These are phyloP conservation scores for Pleurostoma richardsiae DNA, from an alignment of 2,329 filamentous ascomycete genomes.

Conservation along the genomic window DNA sequence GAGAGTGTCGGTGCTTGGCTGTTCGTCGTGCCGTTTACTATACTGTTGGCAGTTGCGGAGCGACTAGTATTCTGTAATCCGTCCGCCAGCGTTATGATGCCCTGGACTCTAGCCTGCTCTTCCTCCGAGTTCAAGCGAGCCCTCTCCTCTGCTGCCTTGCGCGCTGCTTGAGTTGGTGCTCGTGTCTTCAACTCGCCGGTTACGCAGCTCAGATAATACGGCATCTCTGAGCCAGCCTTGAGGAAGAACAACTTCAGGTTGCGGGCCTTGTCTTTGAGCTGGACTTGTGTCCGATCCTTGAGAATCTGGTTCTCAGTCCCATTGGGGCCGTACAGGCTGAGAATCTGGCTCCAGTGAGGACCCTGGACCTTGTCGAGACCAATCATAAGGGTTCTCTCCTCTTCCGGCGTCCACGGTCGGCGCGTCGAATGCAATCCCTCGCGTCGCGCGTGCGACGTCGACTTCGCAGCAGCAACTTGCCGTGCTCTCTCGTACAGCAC, in stretches of 20 bases:
- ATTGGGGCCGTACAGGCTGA: slow-evolving; percentile 75
- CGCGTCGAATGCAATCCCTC: slow-evolving; percentile 59
- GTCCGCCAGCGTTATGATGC: slow-evolving; percentile 51
- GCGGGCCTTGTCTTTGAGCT: slow-evolving; percentile 86
- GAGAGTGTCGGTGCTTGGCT: not conserved
- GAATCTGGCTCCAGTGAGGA: slow-evolving; percentile 89
- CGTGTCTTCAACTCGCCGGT: slow-evolving; percentile 86
- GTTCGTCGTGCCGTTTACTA: slow-evolving; percentile 3
- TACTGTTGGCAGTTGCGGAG: not conserved
- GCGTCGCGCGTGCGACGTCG: slow-evolving; percentile 46
- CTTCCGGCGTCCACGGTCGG: slow-evolving; percentile 81
- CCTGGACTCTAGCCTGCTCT: slow-evolving; percentile 54
- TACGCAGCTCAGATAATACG: slow-evolving; percentile 79
- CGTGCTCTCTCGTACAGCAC: slow-evolving; percentile 54
- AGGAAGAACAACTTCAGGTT: slow-evolving; percentile 90
- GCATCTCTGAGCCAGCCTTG: slow-evolving; percentile 87
- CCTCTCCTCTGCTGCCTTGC: slow-evolving; percentile 63
- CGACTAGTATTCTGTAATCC: slow-evolving; percentile 38
- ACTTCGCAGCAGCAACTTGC: slow-evolving; percentile 53
- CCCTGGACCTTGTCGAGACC: slow-evolving; percentile 85
- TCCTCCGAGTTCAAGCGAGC: slow-evolving; percentile 54
- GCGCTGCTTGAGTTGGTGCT: slow-evolving; percentile 68
- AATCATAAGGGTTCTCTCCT: slow-evolving; percentile 85
- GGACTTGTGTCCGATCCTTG: slow-evolving; percentile 85
- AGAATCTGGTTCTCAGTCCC: slow-evolving; percentile 78